phyloP scores from a whole-genome alignment of 352 stramenopile genomes.

The Halophytophthora polymorphica region DNA sequence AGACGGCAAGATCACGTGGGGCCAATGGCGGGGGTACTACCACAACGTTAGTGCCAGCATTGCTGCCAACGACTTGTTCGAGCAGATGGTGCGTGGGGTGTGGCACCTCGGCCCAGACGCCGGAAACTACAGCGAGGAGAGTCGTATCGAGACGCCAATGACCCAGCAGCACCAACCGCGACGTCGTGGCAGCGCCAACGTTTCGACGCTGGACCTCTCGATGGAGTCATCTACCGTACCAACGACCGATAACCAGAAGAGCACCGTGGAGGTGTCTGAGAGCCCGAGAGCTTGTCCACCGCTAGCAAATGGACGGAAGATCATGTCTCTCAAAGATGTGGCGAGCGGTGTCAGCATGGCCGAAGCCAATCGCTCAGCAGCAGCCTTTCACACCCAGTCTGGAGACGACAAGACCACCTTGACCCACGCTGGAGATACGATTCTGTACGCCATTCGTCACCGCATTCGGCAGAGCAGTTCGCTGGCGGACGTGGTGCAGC shows the following conservation, averaged over 20 bases:
- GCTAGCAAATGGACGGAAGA: constrained; percentile 30
- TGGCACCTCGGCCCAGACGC: constrained; percentile 42
- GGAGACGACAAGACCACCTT: neutral
- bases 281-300: neutral
- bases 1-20: constrained; percentile 68
- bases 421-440: constrained; percentile 28
- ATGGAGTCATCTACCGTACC: neutral
- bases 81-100: constrained; percentile 89
- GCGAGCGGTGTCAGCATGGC: constrained; percentile 30
- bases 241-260: constrained; percentile 7
- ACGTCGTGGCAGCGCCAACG: constrained; percentile 3
- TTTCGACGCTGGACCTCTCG: neutral
- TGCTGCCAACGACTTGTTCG: constrained; percentile 90
- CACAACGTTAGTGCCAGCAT: constrained; percentile 87
- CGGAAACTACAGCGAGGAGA: neutral
- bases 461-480: constrained; percentile 41
- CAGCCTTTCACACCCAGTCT: constrained; percentile 1
- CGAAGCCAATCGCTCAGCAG: constrained; percentile 8
- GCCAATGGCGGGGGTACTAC: constrained; percentile 86
- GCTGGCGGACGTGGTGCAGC: constrained; percentile 41
- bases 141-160: constrained; percentile 7
- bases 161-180: constrained; percentile 19
- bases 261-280: neutral
- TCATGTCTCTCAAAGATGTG: constrained; percentile 58
- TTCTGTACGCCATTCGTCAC: constrained; percentile 43